Evolutionary conservation across 1,284 basidiomycete genomes (phyloP), one percentile per base, ranked within the genome.

Genomic region (Mycena citricolor): DNA sequence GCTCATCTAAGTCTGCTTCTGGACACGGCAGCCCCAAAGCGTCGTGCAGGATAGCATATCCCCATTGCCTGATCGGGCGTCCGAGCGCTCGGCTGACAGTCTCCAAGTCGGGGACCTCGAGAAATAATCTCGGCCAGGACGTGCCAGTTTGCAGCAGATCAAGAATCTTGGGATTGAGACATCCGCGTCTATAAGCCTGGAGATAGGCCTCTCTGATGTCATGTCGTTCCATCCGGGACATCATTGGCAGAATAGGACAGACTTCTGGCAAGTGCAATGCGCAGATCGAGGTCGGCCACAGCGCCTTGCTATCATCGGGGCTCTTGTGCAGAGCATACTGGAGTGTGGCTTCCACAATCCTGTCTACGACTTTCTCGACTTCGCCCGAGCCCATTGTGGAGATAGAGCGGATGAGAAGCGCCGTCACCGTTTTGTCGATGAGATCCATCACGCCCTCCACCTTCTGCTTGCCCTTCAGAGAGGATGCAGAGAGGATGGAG

Each of bases 81-180:
- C 79, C 80, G 20, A 90, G 72, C 41, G 73, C 79, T 33, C 76
- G 64, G 8, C 74, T 66, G 6, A 82, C 79, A 2, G 74, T 77
- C 60, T 87, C 83, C 28, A 74, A 47, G 59, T 91, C 88, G 0
- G 88, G 88, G 54, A 80, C 76, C 47, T 91, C 87, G 17, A 91
- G 71, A 58, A 86, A 88, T n/a, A 81, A 58, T 24, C 71, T 68
- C 5, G 83, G 79, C 83, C 86, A 89, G 47, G 70, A 77, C 1
- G 82, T 81, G 16, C 74, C 76, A 1, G 81, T 81, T 42, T 65
- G 76, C 38, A 88, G 59, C 7, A 74, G 59, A 52, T 89, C 81
- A 60, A 84, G 61, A 13, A 81, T 60, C 45, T 74, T 73, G 1
- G 81, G 75, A 14, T 76, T 69, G 20, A 91, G 61, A 1, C 62